These are phyloP conservation scores for Triglochin maritima DNA, from an alignment of 106 monocot genomes.

Conservation along the genomic window DNA sequence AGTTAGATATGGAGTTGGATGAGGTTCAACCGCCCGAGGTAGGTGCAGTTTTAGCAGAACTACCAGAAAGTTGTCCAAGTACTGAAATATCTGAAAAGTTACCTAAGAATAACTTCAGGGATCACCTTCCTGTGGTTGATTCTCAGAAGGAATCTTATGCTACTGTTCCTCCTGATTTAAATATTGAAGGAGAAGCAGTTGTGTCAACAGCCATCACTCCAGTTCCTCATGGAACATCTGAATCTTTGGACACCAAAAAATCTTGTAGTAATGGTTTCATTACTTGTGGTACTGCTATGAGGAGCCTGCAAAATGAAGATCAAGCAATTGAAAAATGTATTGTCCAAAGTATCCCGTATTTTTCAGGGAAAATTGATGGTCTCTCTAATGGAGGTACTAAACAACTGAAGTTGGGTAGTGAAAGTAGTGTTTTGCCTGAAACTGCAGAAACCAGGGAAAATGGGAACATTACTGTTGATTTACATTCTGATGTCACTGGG, in stretches of 20 bases:
- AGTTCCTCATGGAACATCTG: background rate
- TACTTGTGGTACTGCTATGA: background rate
- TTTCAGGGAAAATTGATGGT: conserved; percentile 1
- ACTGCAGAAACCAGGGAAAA: conserved; percentile 11
- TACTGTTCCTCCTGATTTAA: conserved; percentile 6
- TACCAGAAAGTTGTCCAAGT: background rate
- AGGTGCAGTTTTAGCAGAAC: background rate
- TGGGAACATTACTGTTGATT: conserved; percentile 9
- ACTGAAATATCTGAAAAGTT: conserved; percentile 9
- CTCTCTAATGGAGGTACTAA: conserved; percentile 11
- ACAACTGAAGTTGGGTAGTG: conserved; percentile 5
- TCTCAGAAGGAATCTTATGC: conserved; percentile 14
- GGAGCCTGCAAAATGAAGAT: conserved; percentile 15
- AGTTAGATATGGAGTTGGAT: conserved; percentile 30
- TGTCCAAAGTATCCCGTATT: background rate
- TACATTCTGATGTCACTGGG: conserved; percentile 10
- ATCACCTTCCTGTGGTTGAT: conserved; percentile 8
- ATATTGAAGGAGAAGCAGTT: conserved; percentile 15
- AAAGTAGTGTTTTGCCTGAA: conserved; percentile 3
- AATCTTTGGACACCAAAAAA: background rate
- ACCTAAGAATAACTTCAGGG: conserved; percentile 5
- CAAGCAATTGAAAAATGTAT: conserved; percentile 13
- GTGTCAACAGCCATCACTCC: conserved; percentile 18
- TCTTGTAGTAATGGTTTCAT: conserved; percentile 2
- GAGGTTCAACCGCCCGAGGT: background rate